Evolutionary conservation across 345 rosid species (phyloP), one percentile per base, ranked within the genome.

Genomic region (Conringia planisiliqua): DNA sequence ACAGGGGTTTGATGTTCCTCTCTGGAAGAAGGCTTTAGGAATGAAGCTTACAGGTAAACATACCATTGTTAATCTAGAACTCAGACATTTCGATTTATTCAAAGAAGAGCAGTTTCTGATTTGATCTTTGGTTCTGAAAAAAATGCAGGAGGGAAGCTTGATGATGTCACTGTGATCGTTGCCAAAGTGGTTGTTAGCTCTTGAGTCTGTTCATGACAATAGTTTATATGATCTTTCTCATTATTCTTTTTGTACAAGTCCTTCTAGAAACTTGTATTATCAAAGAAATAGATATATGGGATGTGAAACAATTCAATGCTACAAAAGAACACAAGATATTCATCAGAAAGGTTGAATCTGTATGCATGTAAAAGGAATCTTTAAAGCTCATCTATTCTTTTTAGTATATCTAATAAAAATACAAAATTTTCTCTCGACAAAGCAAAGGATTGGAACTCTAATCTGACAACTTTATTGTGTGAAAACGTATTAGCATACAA

Each of bases 21-120:
- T 71, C 38, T 90, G 98, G 98, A 94, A 94, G 87, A 88, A 87
- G 73, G 77, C 85, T 42, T 75, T 91, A 17, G 98, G 96, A 68
- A 86, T 68, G 87, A 86, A 89, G 78, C 93, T 91, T 39, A 87
- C 90, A 83, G 96, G 92, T 80, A 78, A 62, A 3, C 5, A 4
- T 6, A 36, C 2, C 55, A 30, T 12, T 57, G 36, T 22, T 42
- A 13, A 44, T 55, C 10, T 11, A 4, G 30, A n/a, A 24, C 7
- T 6, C 18, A 4, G 3, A 6, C 60, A 39, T 63, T 46, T 46
- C 32, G 38, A 18, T 30, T 38, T 5, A 27, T 17, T 24, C 2
- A 33, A 10, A 42, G 24, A 27, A 60, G 11, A 58, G 27, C 59
- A 59, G 39, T 5, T 47, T 56, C 52, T 55, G 51, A 77, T 18